Evolutionary conservation across 352 stramenopile genomes (phyloP), one percentile per base, ranked within the genome.

Genomic region (Hyaloperonospora brassicae): DNA sequence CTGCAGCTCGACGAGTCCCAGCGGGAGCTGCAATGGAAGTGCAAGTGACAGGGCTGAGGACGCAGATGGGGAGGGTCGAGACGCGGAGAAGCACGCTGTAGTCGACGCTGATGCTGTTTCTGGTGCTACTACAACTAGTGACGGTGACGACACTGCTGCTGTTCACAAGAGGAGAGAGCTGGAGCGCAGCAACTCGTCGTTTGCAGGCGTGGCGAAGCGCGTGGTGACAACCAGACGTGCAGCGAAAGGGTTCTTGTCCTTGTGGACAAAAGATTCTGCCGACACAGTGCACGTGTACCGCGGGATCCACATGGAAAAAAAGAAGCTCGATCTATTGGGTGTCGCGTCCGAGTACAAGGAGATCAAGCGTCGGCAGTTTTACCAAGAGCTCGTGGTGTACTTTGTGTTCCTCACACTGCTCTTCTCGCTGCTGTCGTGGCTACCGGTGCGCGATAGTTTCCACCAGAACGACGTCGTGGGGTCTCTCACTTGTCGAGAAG

Each of bases 271-370:
- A 41, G 69, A 73, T 48, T 72, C 62, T 8, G 66, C 50, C 1
- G 63, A 66, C 13, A 62, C 68, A 6, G 65, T 70, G 53, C 70
- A 86, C 55, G 66, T 90, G 34, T 87, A 89, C 73, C 79, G 85
- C 27, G 84, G 84, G 7, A 86, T 94, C 52, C 83, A 91, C 54
- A 89, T 94, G 76, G 81, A 94, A 61, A 94, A 94, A 69, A 94
- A 93, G 62, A 94, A 94, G 47, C 66, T 94, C 23, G 75, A 93
- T 36, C 55, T 94, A 8, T 68, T 81, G 41, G 74, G 65, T 13
- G 78, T 94, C 11, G 72, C 77, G 30, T 61, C 79, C 46, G 79
- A 94, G 62, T 94, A 89, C 68, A 94, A 93, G 52, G 80, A 94
- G 66, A 83, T 88, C 50, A 91, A 90, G 63, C 82, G 84, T 6